Base-by-base conservation (phyloP, 495 filamentous ascomycete genomes). In the Tuber microsphaerosporum region DNA sequence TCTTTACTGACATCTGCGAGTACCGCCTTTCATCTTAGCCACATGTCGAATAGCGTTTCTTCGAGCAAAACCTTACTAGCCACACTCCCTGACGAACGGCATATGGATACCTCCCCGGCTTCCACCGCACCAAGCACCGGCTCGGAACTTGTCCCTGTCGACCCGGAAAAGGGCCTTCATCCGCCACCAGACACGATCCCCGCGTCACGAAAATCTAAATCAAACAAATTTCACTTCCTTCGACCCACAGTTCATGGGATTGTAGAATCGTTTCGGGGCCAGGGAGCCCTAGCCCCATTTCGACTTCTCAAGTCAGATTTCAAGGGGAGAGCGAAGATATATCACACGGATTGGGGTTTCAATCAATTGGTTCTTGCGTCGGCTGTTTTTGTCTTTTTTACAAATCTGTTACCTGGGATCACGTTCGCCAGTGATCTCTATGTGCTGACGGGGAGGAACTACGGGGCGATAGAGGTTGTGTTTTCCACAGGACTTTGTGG, bases 351-450 rank as follows among this genome's bases (percentile, higher is more conserved):
- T 82, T 92, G 91, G 90, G 78, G 86, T 20, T 92, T 92, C 84
- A 92, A 92, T 79, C 91, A 92, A 78, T 84, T 91, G 72, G 84
- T 92, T 17, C 85, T 93, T 76, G 91, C 91, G 17, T 90, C 88
- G 69, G 90, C 91, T 2, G 89, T 93, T 26, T 92, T 90, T 83
- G 87, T 93, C 37, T 92, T 92, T 83, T 93, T 93, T 76, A 92
- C 90, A 22, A 93, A 92, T 82, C 84, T 93, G 1, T 84, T 93
- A 7, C 91, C 91, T 0, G 90, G 91, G 3, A 92, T 92, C 78
- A 92, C 91, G 0, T 93, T 92, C 83, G 90, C 89, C 0, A 90
- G 87, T 79, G 91, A 92, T 80, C 82, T 92, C 46, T 91, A 91
- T 78, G 88, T 89, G 0, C 82, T 90, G 75, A 92, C 91, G 0